Base-by-base conservation (phyloP, 345 rosid genomes). In the Corchorus capsularis region DNA sequence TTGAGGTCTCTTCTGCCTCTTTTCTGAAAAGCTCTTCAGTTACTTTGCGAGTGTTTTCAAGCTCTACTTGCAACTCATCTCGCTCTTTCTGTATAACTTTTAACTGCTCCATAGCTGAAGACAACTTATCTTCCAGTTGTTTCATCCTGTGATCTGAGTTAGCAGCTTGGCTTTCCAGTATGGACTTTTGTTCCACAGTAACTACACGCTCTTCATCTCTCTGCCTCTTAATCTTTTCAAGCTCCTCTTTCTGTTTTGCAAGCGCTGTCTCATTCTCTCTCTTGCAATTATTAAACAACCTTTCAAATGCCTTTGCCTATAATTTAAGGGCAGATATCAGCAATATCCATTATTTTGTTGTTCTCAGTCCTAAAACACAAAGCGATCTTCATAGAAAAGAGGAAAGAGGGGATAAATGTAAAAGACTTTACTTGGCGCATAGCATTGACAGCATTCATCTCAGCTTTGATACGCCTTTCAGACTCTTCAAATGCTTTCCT, bases 401-500 rank as follows among this genome's bases (percentile, higher is more conserved):
- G 11, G 39, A 9, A 22, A 22, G 4, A 34, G 37, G 20, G 47
- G 37, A 7, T 9, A 47, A 71, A 54, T 19, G 41, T 37, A 53
- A 56, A 70, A 70, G n/a, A 41, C 34, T 27, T 56, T 78, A 81
- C 84, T 76, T 69, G 12, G 69, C 75, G 71, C 60, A 65, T 16
- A 37, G 77, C 81, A 19, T 71, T 46, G 19, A 63, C 35, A 12
- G 63, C 73, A 63, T 27, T 49, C 75, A 49, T 82, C 69, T 78
- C 79, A 49, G 81, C 81, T 75, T 75, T 77, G 9, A 50, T 22
- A 35, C 84, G 81, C 64, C 43, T 82, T 15, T 27, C 20, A 4
- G 74, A 65, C 81, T 82, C 79, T 66, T 82, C 81, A 63, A 6
- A 65, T 39, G 77, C 79, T 82, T 82, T 69, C 63, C 46, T 63